Conservation (phyloP, 1,284 basidiomycete species). For the Fomitiporia mediterranea region DNA sequence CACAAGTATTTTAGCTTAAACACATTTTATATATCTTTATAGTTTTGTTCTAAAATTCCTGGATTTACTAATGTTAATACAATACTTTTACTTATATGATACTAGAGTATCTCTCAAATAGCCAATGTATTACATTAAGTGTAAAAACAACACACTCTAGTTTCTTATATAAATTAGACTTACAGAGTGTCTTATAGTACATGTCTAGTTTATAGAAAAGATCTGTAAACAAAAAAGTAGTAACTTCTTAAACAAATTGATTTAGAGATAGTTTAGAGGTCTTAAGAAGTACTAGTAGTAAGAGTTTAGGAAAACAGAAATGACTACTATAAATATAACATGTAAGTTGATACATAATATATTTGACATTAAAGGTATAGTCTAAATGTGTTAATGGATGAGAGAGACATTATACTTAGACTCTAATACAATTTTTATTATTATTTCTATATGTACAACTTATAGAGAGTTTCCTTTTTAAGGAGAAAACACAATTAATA, state of each 20-base stretch:
- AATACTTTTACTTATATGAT: slow-evolving; percentile 28
- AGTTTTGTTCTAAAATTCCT: slow-evolving; percentile 40
- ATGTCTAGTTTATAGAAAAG: slow-evolving; percentile 29
- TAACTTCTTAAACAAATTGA: slow-evolving; percentile 40
- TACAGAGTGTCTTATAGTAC: slow-evolving; percentile 35
- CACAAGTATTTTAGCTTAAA: too few species aligned
- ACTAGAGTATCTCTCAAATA: slow-evolving; percentile 35
- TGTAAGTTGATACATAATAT: too few species aligned
- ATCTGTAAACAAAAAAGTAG: slow-evolving; percentile 34
- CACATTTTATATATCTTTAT: too few species aligned
- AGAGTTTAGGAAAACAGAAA: slow-evolving; percentile 45
- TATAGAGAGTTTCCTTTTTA: too few species aligned
- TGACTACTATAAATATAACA: too few species aligned
- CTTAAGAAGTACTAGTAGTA: slow-evolving; percentile 40
- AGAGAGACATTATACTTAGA: too few species aligned
- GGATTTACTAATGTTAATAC: slow-evolving; percentile 29
- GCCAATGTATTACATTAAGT: slow-evolving; percentile 40
- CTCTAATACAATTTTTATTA: too few species aligned
- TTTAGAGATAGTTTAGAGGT: slow-evolving; percentile 29
- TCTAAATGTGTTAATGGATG: too few species aligned
- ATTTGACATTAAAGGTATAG: too few species aligned
- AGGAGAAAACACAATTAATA: too few species aligned
- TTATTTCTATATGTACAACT: too few species aligned
- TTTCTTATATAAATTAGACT: slow-evolving; percentile 32
- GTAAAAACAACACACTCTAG: slow-evolving; percentile 5